Evolutionary conservation across 1,284 basidiomycete genomes (phyloP).

Genomic region (Trichosporon coremiiforme): DNA sequence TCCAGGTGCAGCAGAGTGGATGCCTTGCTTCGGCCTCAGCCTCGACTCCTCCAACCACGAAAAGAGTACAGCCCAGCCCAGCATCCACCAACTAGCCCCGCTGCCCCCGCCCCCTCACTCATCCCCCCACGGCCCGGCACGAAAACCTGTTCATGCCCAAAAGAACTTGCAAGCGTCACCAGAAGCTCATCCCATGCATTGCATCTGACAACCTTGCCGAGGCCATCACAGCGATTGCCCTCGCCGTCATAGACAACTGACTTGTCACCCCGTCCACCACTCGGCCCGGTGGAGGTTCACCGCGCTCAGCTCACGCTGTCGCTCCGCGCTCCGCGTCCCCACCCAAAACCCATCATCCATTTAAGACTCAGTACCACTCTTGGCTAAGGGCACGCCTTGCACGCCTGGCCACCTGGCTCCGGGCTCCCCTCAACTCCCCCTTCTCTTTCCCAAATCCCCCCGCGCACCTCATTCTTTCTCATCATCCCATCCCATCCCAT

Average conservation of each 20-base stretch:
- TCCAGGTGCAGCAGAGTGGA: background rate
- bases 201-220: background rate
- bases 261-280: too few relatives aligned
- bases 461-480: conserved; percentile 16
- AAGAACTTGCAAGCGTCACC: background rate
- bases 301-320: background rate
- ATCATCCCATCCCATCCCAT: background rate
- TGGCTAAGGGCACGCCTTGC: conserved; percentile 16
- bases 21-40: background rate
- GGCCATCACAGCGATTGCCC: background rate
- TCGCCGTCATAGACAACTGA: background rate
- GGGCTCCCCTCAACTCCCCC: conserved; percentile 10
- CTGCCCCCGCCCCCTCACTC: background rate
- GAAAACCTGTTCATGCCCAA: background rate
- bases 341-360: conserved; percentile 19
- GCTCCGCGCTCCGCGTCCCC: conserved; percentile 1
- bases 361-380: conserved; percentile 17
- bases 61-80: conserved; percentile 3
- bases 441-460: conserved; percentile 1
- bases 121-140: background rate
- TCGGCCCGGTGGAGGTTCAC: background rate
- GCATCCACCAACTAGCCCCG: background rate
- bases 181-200: background rate
- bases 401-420: conserved; percentile 15
- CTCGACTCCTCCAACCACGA: conserved; percentile 14